Conservation (phyloP, 2,329 filamentous ascomycete species). For the Aspergillus sp. region DNA sequence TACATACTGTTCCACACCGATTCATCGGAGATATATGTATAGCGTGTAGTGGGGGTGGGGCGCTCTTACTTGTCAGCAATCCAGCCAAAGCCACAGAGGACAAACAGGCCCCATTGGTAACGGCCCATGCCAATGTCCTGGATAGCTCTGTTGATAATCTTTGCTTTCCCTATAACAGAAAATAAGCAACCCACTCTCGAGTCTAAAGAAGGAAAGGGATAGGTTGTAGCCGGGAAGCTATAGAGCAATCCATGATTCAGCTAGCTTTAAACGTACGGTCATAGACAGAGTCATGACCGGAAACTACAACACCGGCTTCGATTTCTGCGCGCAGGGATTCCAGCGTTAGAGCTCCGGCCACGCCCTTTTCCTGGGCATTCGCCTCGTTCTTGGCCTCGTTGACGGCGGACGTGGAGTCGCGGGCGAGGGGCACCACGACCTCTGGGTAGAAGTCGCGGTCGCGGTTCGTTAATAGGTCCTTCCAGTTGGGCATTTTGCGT, state of each 20-base stretch:
- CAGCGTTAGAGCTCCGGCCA: slow-evolving; percentile 59
- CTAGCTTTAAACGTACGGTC: slow-evolving; percentile 64
- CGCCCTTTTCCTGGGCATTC: slow-evolving; percentile 25
- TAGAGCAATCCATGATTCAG: not conserved
- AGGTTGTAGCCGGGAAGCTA: not conserved
- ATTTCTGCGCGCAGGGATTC: slow-evolving; percentile 72
- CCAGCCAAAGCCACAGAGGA: slow-evolving; percentile 84
- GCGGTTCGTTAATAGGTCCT: not conserved
- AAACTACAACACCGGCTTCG: slow-evolving; percentile 60
- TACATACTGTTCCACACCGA: no score
- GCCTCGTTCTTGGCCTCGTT: not conserved
- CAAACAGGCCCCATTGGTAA: slow-evolving; percentile 84
- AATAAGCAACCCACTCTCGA: slow-evolving; percentile 29
- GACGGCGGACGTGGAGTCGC: not conserved
- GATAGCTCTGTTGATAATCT: slow-evolving; percentile 81
- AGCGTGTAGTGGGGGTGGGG: not conserved
- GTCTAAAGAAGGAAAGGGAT: not conserved
- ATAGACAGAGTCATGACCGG: slow-evolving; percentile 68
- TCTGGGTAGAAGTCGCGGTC: slow-evolving; percentile 6
- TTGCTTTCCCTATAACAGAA: slow-evolving; percentile 64
- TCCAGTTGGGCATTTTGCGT: slow-evolving; percentile 5
- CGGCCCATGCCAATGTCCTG: slow-evolving; percentile 86
- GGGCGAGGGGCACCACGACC: slow-evolving; percentile 4
- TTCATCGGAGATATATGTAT: not conserved
- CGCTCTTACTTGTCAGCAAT: slow-evolving; percentile 74